Evolutionary conservation across 352 stramenopile genomes (phyloP).

Genomic region (Detonula confervacea): DNA sequence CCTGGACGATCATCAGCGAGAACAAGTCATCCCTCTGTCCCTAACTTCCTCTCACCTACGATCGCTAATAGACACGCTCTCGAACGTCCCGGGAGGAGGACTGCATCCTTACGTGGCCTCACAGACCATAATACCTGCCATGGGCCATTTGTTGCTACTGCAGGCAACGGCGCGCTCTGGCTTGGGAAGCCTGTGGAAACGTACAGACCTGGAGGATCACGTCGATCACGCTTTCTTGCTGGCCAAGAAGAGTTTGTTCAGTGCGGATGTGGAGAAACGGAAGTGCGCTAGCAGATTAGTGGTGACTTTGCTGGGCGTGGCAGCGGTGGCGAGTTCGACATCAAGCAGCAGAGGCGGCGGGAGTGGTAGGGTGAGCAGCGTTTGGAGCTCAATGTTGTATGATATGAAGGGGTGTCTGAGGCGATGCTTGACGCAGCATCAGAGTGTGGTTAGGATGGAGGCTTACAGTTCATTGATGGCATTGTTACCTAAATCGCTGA

Average conservation of each 20-base stretch:
- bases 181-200: slow-evolving; percentile 51
- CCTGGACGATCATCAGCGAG: slow-evolving; percentile 24
- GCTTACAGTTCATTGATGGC: slow-evolving; percentile 49
- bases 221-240: slow-evolving; percentile 60
- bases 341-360: neutral
- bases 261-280: slow-evolving; percentile 45
- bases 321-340: slow-evolving; percentile 21
- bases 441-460: slow-evolving; percentile 39
- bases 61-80: slow-evolving; percentile 48
- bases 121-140: slow-evolving; percentile 31
- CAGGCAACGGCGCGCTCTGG: too few species aligned
- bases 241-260: slow-evolving; percentile 57
- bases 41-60: slow-evolving; percentile 39
- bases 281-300: slow-evolving; percentile 44
- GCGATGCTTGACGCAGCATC: slow-evolving; percentile 54
- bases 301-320: slow-evolving; percentile 36
- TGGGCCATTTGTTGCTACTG: slow-evolving; percentile 31
- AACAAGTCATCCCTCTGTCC: slow-evolving; percentile 33
- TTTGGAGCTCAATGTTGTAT: slow-evolving; percentile 36
- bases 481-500: slow-evolving; percentile 21
- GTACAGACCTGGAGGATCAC: slow-evolving; percentile 48
- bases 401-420: slow-evolving; percentile 49
- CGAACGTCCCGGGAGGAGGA: slow-evolving; percentile 48
- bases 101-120: slow-evolving; percentile 38
- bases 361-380: neutral